Percentiles rank a stretch among this genome's conserved stretches.
phyloP scores from a whole-genome alignment of 2,329 filamentous ascomycete species.

The Lecanicillium sp. region DNA sequence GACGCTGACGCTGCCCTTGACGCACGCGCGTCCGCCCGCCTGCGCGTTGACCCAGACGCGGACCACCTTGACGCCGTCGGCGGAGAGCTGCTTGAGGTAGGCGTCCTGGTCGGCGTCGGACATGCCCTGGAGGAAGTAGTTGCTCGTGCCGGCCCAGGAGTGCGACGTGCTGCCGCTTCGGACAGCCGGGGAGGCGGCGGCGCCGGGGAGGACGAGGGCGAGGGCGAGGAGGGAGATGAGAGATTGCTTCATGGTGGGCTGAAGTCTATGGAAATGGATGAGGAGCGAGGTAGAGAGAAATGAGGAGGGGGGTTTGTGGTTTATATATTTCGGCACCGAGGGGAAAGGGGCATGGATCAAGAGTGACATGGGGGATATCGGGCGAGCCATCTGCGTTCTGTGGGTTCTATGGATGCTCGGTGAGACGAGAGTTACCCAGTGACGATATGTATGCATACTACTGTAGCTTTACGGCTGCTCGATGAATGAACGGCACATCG shows the following conservation, averaged over 20 bases:
- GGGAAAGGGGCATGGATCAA: no score
- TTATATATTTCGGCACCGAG: no score
- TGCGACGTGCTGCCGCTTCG: not conserved
- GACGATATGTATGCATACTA: no score
- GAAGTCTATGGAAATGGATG: not conserved
- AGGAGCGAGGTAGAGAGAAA: no score
- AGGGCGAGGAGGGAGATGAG: not conserved
- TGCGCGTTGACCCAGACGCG: slow-evolving; percentile 17
- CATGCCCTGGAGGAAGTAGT: slow-evolving; percentile 18
- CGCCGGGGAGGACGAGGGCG: not conserved
- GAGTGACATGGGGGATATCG: no score
- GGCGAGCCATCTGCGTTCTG: no score
- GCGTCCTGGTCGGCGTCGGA: slow-evolving; percentile 16
- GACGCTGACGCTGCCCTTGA: slow-evolving; percentile 17
- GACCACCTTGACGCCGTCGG: slow-evolving; percentile 16
- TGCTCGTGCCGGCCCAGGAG: slow-evolving; percentile 17
- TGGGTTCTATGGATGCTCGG: no score
- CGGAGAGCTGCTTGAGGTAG: slow-evolving; percentile 16
- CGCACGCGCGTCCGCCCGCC: slow-evolving; percentile 12
- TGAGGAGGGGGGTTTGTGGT: not conserved
- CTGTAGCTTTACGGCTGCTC: no score
- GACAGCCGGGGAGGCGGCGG: slow-evolving; percentile 3
- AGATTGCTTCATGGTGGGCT: not conserved
- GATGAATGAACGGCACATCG: not conserved
- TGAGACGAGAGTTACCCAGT: no score